Conservation (phyloP, 768 basidiomycete species). For the Tephrocybe rancida region DNA sequence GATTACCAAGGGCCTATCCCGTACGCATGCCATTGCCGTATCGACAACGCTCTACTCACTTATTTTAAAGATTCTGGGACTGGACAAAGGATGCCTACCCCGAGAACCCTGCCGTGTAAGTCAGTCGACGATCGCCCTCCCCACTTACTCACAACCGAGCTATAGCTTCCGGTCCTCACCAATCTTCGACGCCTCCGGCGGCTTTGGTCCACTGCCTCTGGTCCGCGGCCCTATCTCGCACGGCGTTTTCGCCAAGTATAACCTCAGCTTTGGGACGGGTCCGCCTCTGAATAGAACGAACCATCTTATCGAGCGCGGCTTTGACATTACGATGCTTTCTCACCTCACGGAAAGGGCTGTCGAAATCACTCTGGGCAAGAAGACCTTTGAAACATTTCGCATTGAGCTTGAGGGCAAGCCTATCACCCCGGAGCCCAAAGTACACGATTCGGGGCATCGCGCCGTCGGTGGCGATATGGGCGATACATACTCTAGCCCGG, state of each 20-base stretch:
- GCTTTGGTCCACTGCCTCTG: constrained; percentile 39
- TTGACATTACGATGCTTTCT: constrained; percentile 23
- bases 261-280: constrained; percentile 35
- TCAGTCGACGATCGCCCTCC: neutral
- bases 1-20: constrained; percentile 26
- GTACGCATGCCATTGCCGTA: constrained; percentile 10
- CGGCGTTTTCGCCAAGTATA: constrained; percentile 37
- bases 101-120: constrained; percentile 19
- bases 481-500: constrained; percentile 39
- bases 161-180: constrained; percentile 33
- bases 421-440: constrained; percentile 23
- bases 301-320: constrained; percentile 29
- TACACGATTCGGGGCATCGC: constrained; percentile 39
- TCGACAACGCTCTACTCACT: neutral
- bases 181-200: constrained; percentile 34
- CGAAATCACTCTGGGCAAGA: constrained; percentile 11
- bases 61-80: constrained; percentile 37
- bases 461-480: constrained; percentile 34
- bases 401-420: constrained; percentile 37
- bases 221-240: constrained; percentile 28
- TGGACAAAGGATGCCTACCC: constrained; percentile 38
- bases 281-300: constrained; percentile 31
- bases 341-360: constrained; percentile 21
- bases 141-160: neutral
- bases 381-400: constrained; percentile 35